Evolutionary conservation across 1,284 basidiomycete genomes (phyloP).

Genomic region (Pascua guehoae): DNA sequence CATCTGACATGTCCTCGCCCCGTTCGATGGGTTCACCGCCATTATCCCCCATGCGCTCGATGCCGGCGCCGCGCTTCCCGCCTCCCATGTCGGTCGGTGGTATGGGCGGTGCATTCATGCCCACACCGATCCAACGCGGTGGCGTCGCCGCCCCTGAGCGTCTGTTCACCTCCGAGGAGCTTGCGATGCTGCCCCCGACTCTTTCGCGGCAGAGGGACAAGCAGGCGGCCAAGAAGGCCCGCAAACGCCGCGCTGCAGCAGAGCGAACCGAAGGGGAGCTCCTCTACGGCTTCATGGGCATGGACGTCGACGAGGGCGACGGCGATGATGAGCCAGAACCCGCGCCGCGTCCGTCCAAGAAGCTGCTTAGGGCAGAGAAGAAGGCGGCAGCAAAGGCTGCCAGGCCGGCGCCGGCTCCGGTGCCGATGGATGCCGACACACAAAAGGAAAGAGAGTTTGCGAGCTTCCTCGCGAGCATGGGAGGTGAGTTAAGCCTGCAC

Average conservation of each 20-base stretch:
- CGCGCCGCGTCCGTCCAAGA: not conserved
- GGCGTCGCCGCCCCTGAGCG: constrained; percentile 8
- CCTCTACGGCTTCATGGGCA: constrained; percentile 39
- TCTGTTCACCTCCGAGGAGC: constrained; percentile 46
- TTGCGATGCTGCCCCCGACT: constrained; percentile 32
- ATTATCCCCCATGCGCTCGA: not conserved
- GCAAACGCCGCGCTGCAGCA: constrained; percentile 37
- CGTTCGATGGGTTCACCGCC: constrained; percentile 7
- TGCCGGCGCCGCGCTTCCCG: not conserved
- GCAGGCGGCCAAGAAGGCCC: constrained; percentile 46
- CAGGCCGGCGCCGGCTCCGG: constrained; percentile 1
- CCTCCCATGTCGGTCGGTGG: not conserved
- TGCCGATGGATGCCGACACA: constrained; percentile 24
- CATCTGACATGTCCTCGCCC: constrained; percentile 7
- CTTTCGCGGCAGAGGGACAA: constrained; percentile 39
- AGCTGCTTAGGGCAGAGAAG: constrained; percentile 7
- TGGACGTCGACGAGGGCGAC: constrained; percentile 35
- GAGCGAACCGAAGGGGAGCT: constrained; percentile 42
- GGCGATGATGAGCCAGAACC: constrained; percentile 1
- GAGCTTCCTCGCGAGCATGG: constrained; percentile 44
- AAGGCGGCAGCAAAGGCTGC: constrained; percentile 10
- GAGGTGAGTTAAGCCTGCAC: constrained; percentile 25
- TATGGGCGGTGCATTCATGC: constrained; percentile 4
- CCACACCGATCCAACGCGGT: not conserved
- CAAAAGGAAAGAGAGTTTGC: constrained; percentile 48